Base-by-base conservation (phyloP, 129 eudicot species). In the Flaveria bidentis region DNA sequence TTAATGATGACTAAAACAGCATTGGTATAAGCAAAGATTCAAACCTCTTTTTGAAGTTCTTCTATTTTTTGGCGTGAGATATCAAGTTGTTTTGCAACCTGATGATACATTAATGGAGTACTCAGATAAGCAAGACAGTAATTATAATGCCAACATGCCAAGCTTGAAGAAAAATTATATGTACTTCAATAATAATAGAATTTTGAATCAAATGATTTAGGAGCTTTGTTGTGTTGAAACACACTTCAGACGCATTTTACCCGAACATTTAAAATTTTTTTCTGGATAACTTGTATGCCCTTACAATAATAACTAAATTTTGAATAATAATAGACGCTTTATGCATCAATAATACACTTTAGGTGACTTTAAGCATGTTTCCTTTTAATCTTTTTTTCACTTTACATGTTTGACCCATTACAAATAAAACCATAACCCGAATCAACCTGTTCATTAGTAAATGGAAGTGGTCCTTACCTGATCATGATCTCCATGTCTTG, bases 41-140 rank as follows among this genome's bases (percentile, higher is more conserved):
- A 57, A 55, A 93, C 98, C 97, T 93, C 95, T 20, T 82, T 82
- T 66, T 87, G 91, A 53, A 93, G 92, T 78, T 88, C 91, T 83
- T 80, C 89, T 70, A 91, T 75, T 83, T 81, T 90, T 71, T 78
- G 90, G 67, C 42, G 79, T 77, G 90, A 82, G 63, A 84, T 63
- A 22, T 85, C 90, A 25, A 93, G 72, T 53, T 84, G 80, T 72
- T 80, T 79, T 64, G 78, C 84, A 30, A 79, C 87, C 89, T 88
- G 86, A 77, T 69, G 42, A 71, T 13, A 60, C 18, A 47, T 68
- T 68, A 9, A 78, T 44, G 67, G 33, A 75, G 74, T 14, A 60
- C 72, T 10, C 61, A 51, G 68, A 53, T 30, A 42, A 57, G 52
- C 79, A 49, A 67, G 69, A 63, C 18, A 30, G 45, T 63, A 63